Conservation (phyloP, 768 basidiomycete genomes). For the Boletus insuetus region DNA sequence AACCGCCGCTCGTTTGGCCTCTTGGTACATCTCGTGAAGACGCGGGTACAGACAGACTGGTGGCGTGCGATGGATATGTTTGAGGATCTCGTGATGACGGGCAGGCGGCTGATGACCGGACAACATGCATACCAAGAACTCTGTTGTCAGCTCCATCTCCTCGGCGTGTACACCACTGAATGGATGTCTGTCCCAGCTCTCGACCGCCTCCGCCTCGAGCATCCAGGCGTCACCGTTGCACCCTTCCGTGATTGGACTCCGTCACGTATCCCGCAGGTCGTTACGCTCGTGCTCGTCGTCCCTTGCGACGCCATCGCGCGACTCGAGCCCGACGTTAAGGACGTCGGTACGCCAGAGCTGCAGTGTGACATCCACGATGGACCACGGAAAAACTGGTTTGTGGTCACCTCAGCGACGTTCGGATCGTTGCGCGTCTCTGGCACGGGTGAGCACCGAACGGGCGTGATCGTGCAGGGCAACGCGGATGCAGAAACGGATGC, state of each 20-base stretch:
- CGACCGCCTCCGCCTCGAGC: not conserved
- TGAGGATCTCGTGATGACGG: constrained; percentile 16
- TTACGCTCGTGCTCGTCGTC: constrained; percentile 33
- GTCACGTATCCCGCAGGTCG: constrained; percentile 25
- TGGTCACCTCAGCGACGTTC: constrained; percentile 19
- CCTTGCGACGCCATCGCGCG: constrained; percentile 24
- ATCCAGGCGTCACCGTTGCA: not conserved
- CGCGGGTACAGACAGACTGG: constrained; percentile 43
- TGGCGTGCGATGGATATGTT: constrained; percentile 33
- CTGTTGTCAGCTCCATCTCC: constrained; percentile 40
- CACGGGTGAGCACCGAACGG: constrained; percentile 15
- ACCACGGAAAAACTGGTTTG: constrained; percentile 12
- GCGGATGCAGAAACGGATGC: not conserved
- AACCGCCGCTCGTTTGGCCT: constrained; percentile 45
- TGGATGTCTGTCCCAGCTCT: not conserved
- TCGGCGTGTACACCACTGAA: constrained; percentile 34
- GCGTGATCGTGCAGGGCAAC: constrained; percentile 2
- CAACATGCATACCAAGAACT: constrained; percentile 44
- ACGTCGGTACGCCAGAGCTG: constrained; percentile 10
- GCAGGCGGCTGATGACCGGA: constrained; percentile 18
- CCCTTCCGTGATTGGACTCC: constrained; percentile 29
- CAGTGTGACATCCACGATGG: constrained; percentile 21
- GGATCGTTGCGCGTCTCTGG: constrained; percentile 20
- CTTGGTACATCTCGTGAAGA: constrained; percentile 41
- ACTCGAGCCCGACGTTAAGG: constrained; percentile 4